A percentile compares a stretch with the other conserved stretches of the same genome.
These are phyloP conservation scores for Simmondsia chinensis DNA, from an alignment of 148 eudicot species.

Conservation along the genomic window DNA sequence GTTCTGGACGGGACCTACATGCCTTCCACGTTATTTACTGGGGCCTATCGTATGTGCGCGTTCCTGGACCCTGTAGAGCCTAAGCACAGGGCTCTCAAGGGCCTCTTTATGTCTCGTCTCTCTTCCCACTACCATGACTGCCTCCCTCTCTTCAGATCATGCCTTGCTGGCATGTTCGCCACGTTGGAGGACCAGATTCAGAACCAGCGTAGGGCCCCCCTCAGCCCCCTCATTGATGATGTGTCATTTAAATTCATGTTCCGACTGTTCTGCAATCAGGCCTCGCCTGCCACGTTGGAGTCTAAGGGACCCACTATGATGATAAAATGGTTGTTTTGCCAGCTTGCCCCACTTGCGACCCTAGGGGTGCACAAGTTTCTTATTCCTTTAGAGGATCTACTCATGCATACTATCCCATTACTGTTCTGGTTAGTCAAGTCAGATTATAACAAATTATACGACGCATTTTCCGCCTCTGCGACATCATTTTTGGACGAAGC, in stretches of 20 bases:
- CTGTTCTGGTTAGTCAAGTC: constrained; percentile 35
- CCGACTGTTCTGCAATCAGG: constrained; percentile 25
- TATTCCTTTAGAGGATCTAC: constrained; percentile 35
- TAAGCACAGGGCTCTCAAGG: constrained; percentile 31
- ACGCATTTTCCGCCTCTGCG: constrained; percentile 25
- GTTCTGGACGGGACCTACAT: constrained; percentile 57
- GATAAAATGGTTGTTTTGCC: constrained; percentile 33
- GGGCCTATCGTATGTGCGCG: constrained; percentile 48
- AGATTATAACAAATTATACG: constrained; percentile 34
- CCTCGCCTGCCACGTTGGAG: constrained; percentile 16
- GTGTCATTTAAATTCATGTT: constrained; percentile 44
- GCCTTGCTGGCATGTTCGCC: constrained; percentile 15
- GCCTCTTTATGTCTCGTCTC: constrained; percentile 21
- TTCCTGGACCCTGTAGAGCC: constrained; percentile 61
- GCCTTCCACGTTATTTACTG: constrained; percentile 48
- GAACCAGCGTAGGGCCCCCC: constrained; percentile 7
- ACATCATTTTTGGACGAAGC: constrained; percentile 35
- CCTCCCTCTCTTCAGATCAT: constrained; percentile 25
- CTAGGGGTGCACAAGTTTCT: constrained; percentile 39
- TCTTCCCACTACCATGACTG: constrained; percentile 8
- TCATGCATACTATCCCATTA: constrained; percentile 30
- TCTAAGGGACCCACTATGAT: constrained; percentile 24
- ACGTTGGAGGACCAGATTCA: constrained; percentile 21
- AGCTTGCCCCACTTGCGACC: constrained; percentile 34
- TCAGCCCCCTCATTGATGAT: constrained; percentile 22